Evolutionary conservation across 2,329 filamentous ascomycete species (phyloP).

Genomic region (Nannizziopsis barbatae): DNA sequence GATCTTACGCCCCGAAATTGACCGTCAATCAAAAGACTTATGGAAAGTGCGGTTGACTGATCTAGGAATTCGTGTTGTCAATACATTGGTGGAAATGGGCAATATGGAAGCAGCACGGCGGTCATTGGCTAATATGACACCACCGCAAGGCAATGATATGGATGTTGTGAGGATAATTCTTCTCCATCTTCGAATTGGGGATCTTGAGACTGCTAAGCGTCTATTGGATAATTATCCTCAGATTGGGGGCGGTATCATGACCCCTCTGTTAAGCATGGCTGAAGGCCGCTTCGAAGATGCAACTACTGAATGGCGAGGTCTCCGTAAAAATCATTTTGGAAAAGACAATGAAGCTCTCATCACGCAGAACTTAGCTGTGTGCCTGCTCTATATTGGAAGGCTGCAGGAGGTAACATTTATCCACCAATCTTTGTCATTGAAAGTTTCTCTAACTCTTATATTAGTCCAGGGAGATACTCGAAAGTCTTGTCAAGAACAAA

Average conservation of each 20-base stretch:
- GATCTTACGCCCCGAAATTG: conserved; percentile 41
- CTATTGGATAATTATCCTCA: conserved; percentile 35
- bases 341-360: conserved; percentile 54
- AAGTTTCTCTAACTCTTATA: conserved; percentile 5
- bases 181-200: conserved; percentile 67
- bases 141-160: conserved; percentile 22
- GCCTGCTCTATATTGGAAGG: conserved; percentile 66
- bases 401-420: conserved; percentile 53
- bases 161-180: conserved; percentile 44
- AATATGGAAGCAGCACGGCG: conserved; percentile 68
- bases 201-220: conserved; percentile 54
- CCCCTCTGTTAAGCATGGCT: conserved; percentile 65
- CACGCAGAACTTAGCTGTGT: conserved; percentile 72
- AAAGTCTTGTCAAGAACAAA: conserved; percentile 51
- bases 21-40: conserved; percentile 46
- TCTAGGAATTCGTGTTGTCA: conserved; percentile 54
- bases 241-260: conserved; percentile 24
- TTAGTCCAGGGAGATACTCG: conserved; percentile 55
- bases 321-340: conserved; percentile 39
- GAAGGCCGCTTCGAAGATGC: conserved; percentile 61
- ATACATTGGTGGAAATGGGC: conserved; percentile 54
- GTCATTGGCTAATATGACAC: conserved; percentile 54
- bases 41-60: conserved; percentile 67
- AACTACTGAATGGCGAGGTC: conserved; percentile 47
- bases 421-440: not conserved